phyloP scores from a whole-genome alignment of 2,329 filamentous ascomycete species.

The Aspergillus clavatus region DNA sequence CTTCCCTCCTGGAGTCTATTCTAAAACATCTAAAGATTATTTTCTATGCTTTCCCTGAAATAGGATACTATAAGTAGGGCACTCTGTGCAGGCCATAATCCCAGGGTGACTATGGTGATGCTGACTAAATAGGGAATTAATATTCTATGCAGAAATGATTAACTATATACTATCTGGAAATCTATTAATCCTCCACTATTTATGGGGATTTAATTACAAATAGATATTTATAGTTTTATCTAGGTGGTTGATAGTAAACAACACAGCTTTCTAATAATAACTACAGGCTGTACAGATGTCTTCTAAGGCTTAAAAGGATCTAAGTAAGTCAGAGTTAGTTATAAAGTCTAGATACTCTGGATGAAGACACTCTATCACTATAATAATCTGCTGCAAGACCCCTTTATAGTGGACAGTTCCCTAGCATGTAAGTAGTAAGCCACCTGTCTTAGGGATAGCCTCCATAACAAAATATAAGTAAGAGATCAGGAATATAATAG shows the following conservation, averaged over 20 bases:
- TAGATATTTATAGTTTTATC: constrained; percentile 15
- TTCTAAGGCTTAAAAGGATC: constrained; percentile 6
- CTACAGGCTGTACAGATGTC: constrained; percentile 13
- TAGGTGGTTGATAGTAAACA: constrained; percentile 8
- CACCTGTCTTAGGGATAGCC: background rate
- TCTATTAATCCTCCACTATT: constrained; percentile 14
- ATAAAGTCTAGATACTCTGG: constrained; percentile 4
- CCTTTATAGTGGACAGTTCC: constrained; percentile 10
- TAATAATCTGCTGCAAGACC: constrained; percentile 1
- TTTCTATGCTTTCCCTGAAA: background rate
- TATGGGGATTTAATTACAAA: constrained; percentile 9
- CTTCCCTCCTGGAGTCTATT: background rate
- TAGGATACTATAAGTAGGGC: constrained; percentile 1
- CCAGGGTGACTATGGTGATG: constrained; percentile 11
- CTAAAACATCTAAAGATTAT: background rate
- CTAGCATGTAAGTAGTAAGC: constrained; percentile 1
- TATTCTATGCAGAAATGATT: constrained; percentile 7
- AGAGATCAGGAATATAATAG: constrained; percentile 7
- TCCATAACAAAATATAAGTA: constrained; percentile 10
- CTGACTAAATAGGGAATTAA: constrained; percentile 11
- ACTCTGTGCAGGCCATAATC: constrained; percentile 7
- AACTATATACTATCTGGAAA: constrained; percentile 13
- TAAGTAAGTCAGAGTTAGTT: constrained; percentile 5
- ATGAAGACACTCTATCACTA: background rate
- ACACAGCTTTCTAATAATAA: constrained; percentile 13